Evolutionary conservation across 2,329 filamentous ascomycete genomes (phyloP), one percentile per base, ranked within the genome.

Genomic region (Neonectria magnoliae): DNA sequence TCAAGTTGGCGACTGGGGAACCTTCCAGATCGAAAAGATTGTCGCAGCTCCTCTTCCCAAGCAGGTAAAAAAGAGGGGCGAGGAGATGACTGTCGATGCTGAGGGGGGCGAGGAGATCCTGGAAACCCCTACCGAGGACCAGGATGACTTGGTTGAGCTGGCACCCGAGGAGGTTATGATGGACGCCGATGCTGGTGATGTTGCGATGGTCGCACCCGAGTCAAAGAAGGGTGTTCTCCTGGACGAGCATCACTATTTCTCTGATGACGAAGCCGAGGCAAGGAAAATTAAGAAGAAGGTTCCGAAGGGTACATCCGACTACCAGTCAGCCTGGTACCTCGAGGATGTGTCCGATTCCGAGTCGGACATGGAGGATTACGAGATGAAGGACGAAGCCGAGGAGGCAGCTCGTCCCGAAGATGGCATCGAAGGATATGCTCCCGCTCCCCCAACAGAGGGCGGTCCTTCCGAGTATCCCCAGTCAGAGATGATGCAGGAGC

Each of bases 161-260:
- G 95, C 96, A 0, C 95, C 94, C 0, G 95, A 98, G 76, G 93
- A 95, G 73, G 87, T 90, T 3, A 83, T 88, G 63, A 96, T 97
- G 93, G 79, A 84, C 22, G 80, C 79, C 25, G 91, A 93, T 66
- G 86, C 88, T 29, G 80, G 81, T 22, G 81, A 82, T 16, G 80
- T 78, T 68, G 77, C 77, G 31, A 77, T 79, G 73, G 69, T 63
- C 6, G 71, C 71, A 11, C 76, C 78, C 4, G 81, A 83, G 2
- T 83, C 85, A 47, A 90, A 90, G 76, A 97, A 95, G 80, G 96
- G 95, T 68, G 96, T 99, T 1, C 82, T 99, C 44, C 85, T 99
- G 10, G 96, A 99, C 71, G 95, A 98, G 70, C 95, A 99, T 78
- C 95, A 98, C 77, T 99, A 99, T 79, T 99, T 98, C 76, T 94